These are phyloP conservation scores for Amauroascus niger DNA, from an alignment of 2,329 filamentous ascomycete genomes.

Conservation along the genomic window DNA sequence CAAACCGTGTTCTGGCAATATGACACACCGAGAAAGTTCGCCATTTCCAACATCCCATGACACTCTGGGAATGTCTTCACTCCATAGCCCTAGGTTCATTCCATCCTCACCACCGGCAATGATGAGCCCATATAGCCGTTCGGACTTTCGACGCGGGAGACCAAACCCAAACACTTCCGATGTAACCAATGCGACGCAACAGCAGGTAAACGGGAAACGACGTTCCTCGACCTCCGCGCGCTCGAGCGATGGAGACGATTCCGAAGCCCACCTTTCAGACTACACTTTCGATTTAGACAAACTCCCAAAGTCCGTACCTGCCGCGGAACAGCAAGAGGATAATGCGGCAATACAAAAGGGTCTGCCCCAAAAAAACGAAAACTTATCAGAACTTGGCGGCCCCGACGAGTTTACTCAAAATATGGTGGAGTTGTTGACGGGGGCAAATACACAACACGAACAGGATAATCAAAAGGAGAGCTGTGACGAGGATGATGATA, in stretches of 20 bases:
- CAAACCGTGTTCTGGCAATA: constrained; percentile 19
- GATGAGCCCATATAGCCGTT: constrained; percentile 8
- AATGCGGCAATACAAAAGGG: not conserved
- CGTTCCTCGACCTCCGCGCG: constrained; percentile 20
- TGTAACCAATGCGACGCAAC: constrained; percentile 2
- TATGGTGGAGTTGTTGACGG: constrained; percentile 33
- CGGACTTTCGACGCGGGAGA: constrained; percentile 6
- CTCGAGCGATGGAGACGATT: constrained; percentile 24
- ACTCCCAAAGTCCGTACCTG: constrained; percentile 25
- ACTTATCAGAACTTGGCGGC: constrained; percentile 32
- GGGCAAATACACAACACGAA: constrained; percentile 10
- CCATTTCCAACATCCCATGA: constrained; percentile 35
- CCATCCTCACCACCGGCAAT: constrained; percentile 29
- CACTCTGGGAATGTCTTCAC: constrained; percentile 33
- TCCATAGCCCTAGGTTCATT: constrained; percentile 31
- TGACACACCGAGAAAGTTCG: constrained; percentile 32
- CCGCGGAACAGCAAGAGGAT: constrained; percentile 12
- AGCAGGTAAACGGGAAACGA: constrained; percentile 4
- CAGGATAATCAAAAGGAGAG: constrained; percentile 10
- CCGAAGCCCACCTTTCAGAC: constrained; percentile 34
- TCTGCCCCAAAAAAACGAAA: constrained; percentile 22
- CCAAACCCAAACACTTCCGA: constrained; percentile 6
- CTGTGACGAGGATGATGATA: constrained; percentile 18
- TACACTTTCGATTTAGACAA: constrained; percentile 35
- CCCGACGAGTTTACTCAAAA: constrained; percentile 38